Conservation (phyloP, 2,329 filamentous ascomycete species). For the Pseudocercospora eumusae region DNA sequence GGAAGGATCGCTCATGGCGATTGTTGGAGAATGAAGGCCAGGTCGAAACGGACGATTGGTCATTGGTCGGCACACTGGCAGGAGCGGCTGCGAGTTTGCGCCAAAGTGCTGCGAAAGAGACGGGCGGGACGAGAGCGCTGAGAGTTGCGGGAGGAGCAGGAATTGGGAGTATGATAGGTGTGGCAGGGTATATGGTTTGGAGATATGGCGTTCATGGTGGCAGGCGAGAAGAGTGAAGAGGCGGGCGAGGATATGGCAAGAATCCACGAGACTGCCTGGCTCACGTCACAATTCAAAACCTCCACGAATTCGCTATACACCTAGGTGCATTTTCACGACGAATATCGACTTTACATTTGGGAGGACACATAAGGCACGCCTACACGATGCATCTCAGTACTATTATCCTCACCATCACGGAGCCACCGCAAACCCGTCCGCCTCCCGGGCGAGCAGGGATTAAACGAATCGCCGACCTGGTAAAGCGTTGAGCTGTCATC, state of each 20-base stretch:
- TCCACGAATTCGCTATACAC: neutral
- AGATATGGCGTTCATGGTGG: slow-evolving; percentile 53
- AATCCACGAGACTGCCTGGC: neutral
- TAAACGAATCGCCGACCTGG: neutral
- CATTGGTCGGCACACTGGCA: slow-evolving; percentile 47
- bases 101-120: slow-evolving; percentile 45
- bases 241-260: neutral
- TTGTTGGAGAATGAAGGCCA: slow-evolving; percentile 61
- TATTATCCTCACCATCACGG: neutral
- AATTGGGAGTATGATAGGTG: slow-evolving; percentile 53
- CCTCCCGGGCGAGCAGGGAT: neutral
- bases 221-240: slow-evolving; percentile 22
- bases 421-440: neutral
- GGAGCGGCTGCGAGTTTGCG: slow-evolving; percentile 31
- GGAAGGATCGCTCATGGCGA: slow-evolving; percentile 65
- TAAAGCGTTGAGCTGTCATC: neutral
- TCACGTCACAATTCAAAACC: neutral
- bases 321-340: neutral
- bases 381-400: neutral
- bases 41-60: slow-evolving; percentile 59
- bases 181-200: slow-evolving; percentile 54
- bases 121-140: slow-evolving; percentile 36
- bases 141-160: slow-evolving; percentile 25
- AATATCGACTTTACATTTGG: neutral
- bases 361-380: neutral